These are phyloP conservation scores for Drechslerella dactyloides DNA, from an alignment of 2,329 filamentous ascomycete species.

Conservation along the genomic window DNA sequence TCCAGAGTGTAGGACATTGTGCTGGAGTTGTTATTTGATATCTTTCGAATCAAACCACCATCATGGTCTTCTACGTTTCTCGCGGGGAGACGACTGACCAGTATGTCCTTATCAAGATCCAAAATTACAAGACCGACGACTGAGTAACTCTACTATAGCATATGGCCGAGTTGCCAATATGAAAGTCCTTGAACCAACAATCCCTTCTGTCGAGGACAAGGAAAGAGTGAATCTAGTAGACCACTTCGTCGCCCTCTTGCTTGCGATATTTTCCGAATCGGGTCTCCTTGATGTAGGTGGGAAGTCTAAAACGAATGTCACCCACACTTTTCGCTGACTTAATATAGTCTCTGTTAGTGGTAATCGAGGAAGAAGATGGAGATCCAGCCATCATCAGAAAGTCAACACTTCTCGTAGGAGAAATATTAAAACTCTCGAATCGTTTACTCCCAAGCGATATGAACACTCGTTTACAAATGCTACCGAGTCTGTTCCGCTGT, in stretches of 20 bases:
- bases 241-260: slow-evolving; percentile 87
- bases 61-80: slow-evolving; percentile 96
- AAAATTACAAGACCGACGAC: background rate
- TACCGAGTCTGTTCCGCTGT: slow-evolving; percentile 81
- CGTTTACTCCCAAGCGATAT: slow-evolving; percentile 80
- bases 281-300: slow-evolving; percentile 67
- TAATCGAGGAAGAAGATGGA: slow-evolving; percentile 62
- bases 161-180: slow-evolving; percentile 93
- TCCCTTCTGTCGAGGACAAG: slow-evolving; percentile 68
- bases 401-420: slow-evolving; percentile 85
- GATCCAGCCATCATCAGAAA: slow-evolving; percentile 68
- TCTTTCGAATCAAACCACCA: slow-evolving; percentile 86
- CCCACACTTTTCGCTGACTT: background rate
- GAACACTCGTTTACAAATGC: slow-evolving; percentile 82
- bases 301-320: background rate
- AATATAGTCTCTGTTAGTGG: slow-evolving; percentile 13
- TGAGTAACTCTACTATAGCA: slow-evolving; percentile 57
- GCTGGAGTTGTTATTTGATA: slow-evolving; percentile 83
- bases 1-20: slow-evolving; percentile 71
- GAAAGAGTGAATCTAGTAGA: slow-evolving; percentile 85
- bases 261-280: slow-evolving; percentile 83
- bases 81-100: slow-evolving; percentile 88
- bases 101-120: slow-evolving; percentile 33
- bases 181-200: slow-evolving; percentile 64
- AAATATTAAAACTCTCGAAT: slow-evolving; percentile 87